Evolutionary conservation across 2,329 filamentous ascomycete genomes (phyloP).

Genomic region (Aspergillus clavatus): DNA sequence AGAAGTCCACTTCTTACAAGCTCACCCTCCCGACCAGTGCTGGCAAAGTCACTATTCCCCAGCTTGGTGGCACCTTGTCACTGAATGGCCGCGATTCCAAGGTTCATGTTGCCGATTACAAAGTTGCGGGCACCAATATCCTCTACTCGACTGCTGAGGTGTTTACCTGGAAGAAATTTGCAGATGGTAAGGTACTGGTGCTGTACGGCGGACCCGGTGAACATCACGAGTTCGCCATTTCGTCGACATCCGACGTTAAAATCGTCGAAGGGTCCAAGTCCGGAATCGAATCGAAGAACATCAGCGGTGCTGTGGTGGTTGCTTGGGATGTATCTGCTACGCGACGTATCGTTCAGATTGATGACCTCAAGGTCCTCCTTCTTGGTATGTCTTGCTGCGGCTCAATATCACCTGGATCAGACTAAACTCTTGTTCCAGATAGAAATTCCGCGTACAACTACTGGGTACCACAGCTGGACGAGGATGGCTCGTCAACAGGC

Average conservation of each 20-base stretch:
- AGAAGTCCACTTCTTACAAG: constrained; percentile 56
- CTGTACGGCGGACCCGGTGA: constrained; percentile 39
- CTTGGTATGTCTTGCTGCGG: constrained; percentile 36
- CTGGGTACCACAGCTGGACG: constrained; percentile 40
- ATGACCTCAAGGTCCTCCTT: constrained; percentile 52
- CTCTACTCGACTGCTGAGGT: constrained; percentile 44
- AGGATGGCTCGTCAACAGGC: constrained; percentile 22
- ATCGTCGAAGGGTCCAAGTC: constrained; percentile 32
- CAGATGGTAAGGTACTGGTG: constrained; percentile 47
- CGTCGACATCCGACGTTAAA: constrained; percentile 21
- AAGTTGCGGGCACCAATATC: constrained; percentile 37
- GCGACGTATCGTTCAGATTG: constrained; percentile 37
- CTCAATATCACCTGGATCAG: constrained; percentile 3
- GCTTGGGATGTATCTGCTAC: constrained; percentile 54
- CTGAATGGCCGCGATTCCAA: constrained; percentile 43
- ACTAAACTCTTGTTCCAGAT: constrained; percentile 39
- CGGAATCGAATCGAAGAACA: constrained; percentile 26
- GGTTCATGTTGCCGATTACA: constrained; percentile 41
- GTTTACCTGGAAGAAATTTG: constrained; percentile 55
- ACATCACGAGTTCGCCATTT: constrained; percentile 40
- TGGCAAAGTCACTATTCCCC: constrained; percentile 38
- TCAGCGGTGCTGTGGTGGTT: constrained; percentile 26
- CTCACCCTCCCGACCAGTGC: constrained; percentile 51
- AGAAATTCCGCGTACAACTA: constrained; percentile 45
- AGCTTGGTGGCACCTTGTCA: constrained; percentile 35